Percentiles rank a stretch among this genome's conserved stretches.
phyloP scores from a whole-genome alignment of 768 basidiomycete genomes.

The Termitomyces sp. region DNA sequence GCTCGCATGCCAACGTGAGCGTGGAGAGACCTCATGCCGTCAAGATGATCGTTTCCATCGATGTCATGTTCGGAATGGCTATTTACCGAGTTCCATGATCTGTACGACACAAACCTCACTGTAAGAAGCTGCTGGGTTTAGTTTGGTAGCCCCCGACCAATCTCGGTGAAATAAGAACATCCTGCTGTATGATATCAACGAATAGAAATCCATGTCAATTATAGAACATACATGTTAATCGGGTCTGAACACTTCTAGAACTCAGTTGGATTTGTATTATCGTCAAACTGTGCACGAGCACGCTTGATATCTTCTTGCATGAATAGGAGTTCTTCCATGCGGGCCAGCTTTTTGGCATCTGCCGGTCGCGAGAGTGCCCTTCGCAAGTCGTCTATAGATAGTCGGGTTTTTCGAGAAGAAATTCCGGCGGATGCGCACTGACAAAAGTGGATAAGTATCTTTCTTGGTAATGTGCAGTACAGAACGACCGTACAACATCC shows the following conservation, averaged over 20 bases:
- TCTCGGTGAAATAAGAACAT: slow-evolving; percentile 7
- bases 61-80: background rate
- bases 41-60: background rate
- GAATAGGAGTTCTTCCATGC: slow-evolving; percentile 88
- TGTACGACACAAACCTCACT: slow-evolving; percentile 2
- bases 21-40: background rate
- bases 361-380: slow-evolving; percentile 75
- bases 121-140: background rate
- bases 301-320: slow-evolving; percentile 95
- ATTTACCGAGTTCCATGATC: background rate
- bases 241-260: slow-evolving; percentile 25
- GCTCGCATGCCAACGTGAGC: slow-evolving; percentile 8
- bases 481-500: slow-evolving; percentile 65
- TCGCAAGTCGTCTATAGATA: slow-evolving; percentile 83
- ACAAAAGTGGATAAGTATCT: slow-evolving; percentile 7
- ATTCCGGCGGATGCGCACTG: slow-evolving; percentile 76
- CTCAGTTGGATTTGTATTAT: slow-evolving; percentile 38
- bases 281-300: slow-evolving; percentile 72
- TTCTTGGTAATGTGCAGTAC: slow-evolving; percentile 4
- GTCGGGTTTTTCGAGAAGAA: slow-evolving; percentile 62
- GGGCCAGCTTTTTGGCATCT: slow-evolving; percentile 89
- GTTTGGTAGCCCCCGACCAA: background rate
- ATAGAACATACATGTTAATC: slow-evolving; percentile 3
- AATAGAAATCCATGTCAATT: background rate
- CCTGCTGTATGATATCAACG: slow-evolving; percentile 1